Conservation (phyloP, 345 rosid species). For the Populus alba region DNA sequence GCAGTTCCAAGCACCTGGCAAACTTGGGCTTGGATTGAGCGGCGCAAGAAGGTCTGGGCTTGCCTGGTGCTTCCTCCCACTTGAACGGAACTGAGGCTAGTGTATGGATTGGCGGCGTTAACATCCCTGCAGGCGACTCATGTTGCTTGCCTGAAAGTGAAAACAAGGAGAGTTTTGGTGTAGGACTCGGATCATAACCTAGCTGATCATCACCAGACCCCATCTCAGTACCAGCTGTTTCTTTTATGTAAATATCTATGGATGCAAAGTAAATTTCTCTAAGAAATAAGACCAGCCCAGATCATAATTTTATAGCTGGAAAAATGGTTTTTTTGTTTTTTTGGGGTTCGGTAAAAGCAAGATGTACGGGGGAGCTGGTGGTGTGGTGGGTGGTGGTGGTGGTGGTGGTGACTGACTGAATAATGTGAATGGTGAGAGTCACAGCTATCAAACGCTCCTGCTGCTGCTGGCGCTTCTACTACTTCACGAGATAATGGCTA, state of each 20-base stretch:
- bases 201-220: not conserved
- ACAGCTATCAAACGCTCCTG: constrained; percentile 25
- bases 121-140: constrained; percentile 42
- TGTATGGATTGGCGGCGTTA: constrained; percentile 60
- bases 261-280: not conserved
- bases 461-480: constrained; percentile 28
- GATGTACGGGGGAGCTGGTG: not conserved
- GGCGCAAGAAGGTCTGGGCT: constrained; percentile 42
- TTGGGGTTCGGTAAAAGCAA: not conserved
- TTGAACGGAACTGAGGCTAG: constrained; percentile 66
- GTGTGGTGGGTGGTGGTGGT: constrained; percentile 3
- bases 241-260: not conserved
- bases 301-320: constrained; percentile 2
- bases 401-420: constrained; percentile 1
- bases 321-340: not conserved
- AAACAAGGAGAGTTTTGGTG: constrained; percentile 53
- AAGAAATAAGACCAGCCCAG: not conserved
- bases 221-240: not conserved
- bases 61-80: constrained; percentile 96
- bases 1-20: constrained; percentile 52
- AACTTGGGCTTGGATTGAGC: constrained; percentile 22
- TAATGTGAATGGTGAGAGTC: constrained; percentile 20
- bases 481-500: constrained; percentile 41
- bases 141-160: constrained; percentile 44
- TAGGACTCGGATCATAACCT: constrained; percentile 10